Conservation (phyloP, 2,329 filamentous ascomycete species). For the Ophiostoma tasmaniense region DNA sequence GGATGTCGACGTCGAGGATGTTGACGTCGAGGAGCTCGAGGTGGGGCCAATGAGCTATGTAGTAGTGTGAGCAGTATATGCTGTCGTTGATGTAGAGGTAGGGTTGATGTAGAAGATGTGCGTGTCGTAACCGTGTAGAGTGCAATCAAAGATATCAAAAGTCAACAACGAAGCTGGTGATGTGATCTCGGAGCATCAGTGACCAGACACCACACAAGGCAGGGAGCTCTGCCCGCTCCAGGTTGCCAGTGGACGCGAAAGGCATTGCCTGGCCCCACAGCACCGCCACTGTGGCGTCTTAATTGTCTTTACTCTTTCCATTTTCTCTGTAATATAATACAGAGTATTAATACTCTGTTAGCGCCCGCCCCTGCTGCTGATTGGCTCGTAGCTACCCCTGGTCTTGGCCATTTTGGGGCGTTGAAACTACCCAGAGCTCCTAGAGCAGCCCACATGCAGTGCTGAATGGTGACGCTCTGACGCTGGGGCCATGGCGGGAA, state of each 20-base stretch:
- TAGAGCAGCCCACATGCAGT: background rate
- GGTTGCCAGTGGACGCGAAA: slow-evolving; percentile 18
- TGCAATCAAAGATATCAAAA: background rate
- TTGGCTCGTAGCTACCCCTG: slow-evolving; percentile 14
- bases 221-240: slow-evolving; percentile 10
- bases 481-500: background rate
- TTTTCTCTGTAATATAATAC: no score
- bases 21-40: background rate
- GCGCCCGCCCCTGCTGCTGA: background rate
- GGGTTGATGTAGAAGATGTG: no score
- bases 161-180: slow-evolving; percentile 4
- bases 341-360: background rate
- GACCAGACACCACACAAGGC: background rate
- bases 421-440: slow-evolving; percentile 11
- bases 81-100: no score
- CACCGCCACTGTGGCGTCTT: slow-evolving; percentile 12
- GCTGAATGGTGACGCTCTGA: background rate
- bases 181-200: background rate
- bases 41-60: background rate
- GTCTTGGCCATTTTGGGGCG: slow-evolving; percentile 2
- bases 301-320: background rate
- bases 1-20: background rate
- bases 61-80: background rate
- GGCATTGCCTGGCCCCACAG: background rate
- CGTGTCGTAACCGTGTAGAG: background rate